Conservation (phyloP, 306 rosid species). For the Citrullus mucosospermus region DNA sequence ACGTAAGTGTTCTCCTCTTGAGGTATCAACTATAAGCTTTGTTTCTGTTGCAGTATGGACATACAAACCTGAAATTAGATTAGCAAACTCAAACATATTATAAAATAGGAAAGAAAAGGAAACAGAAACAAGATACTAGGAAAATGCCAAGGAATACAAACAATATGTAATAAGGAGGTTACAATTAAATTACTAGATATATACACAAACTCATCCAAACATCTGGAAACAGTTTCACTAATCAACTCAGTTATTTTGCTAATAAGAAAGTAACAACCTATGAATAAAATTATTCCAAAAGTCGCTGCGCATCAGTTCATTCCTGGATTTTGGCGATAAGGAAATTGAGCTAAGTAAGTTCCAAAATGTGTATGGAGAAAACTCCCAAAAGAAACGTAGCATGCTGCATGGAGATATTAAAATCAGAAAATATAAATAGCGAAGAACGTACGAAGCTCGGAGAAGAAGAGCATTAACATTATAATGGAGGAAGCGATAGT, state of each 20-base stretch:
- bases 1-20: conserved; percentile 86
- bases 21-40: conserved; percentile 85
- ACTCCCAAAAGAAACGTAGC: not conserved
- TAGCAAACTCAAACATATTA: not conserved
- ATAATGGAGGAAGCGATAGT: conserved; percentile 73
- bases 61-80: conserved; percentile 48
- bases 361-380: no score
- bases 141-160: not conserved
- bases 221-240: not conserved
- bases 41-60: conserved; percentile 78
- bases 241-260: not conserved
- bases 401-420: not conserved
- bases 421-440: not conserved
- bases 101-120: not conserved
- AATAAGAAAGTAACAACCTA: not conserved
- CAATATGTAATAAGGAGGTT: not conserved
- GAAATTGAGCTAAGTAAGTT: not conserved
- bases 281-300: not conserved
- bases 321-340: not conserved
- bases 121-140: not conserved
- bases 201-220: not conserved
- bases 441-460: conserved; percentile 69
- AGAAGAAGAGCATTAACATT: conserved; percentile 82
- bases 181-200: not conserved
- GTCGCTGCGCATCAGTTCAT: not conserved